phyloP scores from a whole-genome alignment of 495 filamentous ascomycete species.

The Thermothielavioides terrestris region DNA sequence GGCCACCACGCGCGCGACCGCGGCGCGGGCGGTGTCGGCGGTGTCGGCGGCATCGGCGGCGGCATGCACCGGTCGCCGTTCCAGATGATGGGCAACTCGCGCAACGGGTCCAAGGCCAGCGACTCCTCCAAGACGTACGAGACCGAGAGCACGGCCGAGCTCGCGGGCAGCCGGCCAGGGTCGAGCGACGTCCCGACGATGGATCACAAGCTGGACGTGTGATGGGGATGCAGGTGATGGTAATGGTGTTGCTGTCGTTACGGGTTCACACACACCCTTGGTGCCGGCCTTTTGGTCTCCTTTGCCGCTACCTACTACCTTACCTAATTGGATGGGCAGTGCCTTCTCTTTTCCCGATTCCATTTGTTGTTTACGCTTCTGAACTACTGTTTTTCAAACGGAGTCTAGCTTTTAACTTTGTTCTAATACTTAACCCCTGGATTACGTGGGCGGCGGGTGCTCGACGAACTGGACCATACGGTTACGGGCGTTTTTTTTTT shows the following conservation, averaged over 20 bases:
- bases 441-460: too few relatives aligned
- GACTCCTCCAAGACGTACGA: slow-evolving; percentile 22
- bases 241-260: too few relatives aligned
- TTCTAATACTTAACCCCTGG: too few relatives aligned
- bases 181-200: neutral
- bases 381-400: too few relatives aligned
- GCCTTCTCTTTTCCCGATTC: neutral
- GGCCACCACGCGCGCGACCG: neutral
- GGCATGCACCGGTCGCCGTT: slow-evolving; percentile 3
- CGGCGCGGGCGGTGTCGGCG: neutral
- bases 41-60: neutral
- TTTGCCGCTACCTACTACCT: neutral
- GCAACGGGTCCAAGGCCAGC: slow-evolving; percentile 12
- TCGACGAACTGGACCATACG: too few relatives aligned
- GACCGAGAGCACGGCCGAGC: slow-evolving; percentile 39
- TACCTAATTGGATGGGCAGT: neutral
- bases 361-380: neutral
- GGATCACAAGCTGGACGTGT: neutral
- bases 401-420: too few relatives aligned
- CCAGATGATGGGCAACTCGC: slow-evolving; percentile 20
- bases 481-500: too few relatives aligned
- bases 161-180: slow-evolving; percentile 18
- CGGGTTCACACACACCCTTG: too few relatives aligned
- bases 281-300: too few relatives aligned
- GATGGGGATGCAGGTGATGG: neutral